Percentiles rank a stretch among this genome's conserved stretches.
Conservation (phyloP, 179 eudicot genomes). For the Patellifolia procumbens region DNA sequence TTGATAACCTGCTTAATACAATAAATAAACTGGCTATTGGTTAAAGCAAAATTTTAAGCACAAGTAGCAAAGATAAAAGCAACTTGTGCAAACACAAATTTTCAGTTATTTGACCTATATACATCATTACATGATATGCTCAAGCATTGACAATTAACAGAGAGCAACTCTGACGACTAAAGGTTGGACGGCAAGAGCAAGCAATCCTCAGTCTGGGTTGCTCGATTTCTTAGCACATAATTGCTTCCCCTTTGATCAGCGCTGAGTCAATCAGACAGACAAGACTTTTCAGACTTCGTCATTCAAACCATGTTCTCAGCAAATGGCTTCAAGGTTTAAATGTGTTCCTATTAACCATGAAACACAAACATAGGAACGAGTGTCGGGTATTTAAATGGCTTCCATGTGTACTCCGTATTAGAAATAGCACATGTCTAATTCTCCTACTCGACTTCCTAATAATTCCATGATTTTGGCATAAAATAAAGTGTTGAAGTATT, state of each 20-base stretch:
- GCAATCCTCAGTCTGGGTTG: neutral
- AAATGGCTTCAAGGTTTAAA: neutral
- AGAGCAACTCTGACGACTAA: neutral
- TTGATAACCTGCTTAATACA: neutral
- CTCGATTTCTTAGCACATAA: neutral
- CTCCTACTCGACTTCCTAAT: too few relatives aligned
- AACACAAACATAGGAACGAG: neutral
- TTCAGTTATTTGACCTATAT: neutral
- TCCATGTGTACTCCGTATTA: too few relatives aligned
- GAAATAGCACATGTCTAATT: too few relatives aligned
- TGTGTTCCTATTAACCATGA: neutral
- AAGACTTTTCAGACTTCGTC: neutral
- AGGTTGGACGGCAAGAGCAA: neutral
- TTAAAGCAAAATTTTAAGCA: neutral
- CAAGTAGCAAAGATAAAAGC: neutral
- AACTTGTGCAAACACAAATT: neutral
- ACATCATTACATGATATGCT: neutral
- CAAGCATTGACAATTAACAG: neutral
- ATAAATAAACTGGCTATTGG: neutral
- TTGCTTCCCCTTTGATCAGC: neutral
- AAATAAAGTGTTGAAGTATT: too few relatives aligned
- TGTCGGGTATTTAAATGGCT: neutral
- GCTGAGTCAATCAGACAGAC: neutral
- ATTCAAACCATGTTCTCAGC: neutral
- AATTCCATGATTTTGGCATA: too few relatives aligned